Conservation (phyloP, 441 rosid species). For the Syzygium syzygioides region DNA sequence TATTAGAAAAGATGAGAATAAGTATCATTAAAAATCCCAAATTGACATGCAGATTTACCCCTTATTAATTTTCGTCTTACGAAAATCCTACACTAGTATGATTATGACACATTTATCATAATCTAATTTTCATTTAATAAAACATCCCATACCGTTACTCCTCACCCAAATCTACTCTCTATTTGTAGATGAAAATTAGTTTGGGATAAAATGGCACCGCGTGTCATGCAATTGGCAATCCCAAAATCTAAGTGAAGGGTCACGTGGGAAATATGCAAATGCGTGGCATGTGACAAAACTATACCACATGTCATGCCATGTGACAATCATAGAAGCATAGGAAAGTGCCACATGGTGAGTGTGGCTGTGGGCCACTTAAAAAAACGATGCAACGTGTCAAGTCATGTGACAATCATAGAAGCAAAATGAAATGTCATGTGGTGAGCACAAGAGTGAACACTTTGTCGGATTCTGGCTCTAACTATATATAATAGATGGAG, state of each 20-base stretch:
- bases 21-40: too few relatives aligned
- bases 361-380: rapidly evolving
- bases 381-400: neutral
- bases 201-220: rapidly evolving
- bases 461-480: rapidly evolving
- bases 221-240: neutral
- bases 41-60: too few relatives aligned
- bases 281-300: too few relatives aligned
- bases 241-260: neutral
- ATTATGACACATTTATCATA: too few relatives aligned
- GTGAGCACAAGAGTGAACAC: rapidly evolving
- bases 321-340: neutral
- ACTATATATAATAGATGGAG: neutral
- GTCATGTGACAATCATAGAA: neutral
- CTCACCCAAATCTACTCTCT: neutral
- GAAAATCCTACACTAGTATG: too few relatives aligned
- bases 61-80: too few relatives aligned
- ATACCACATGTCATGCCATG: neutral
- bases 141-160: neutral
- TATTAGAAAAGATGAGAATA: too few relatives aligned
- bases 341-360: neutral
- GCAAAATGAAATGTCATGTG: neutral
- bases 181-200: neutral
- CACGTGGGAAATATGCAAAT: neutral
- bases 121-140: too few relatives aligned